These are phyloP conservation scores for Sambucus nigra DNA, from an alignment of 129 eudicot genomes.

Conservation along the genomic window DNA sequence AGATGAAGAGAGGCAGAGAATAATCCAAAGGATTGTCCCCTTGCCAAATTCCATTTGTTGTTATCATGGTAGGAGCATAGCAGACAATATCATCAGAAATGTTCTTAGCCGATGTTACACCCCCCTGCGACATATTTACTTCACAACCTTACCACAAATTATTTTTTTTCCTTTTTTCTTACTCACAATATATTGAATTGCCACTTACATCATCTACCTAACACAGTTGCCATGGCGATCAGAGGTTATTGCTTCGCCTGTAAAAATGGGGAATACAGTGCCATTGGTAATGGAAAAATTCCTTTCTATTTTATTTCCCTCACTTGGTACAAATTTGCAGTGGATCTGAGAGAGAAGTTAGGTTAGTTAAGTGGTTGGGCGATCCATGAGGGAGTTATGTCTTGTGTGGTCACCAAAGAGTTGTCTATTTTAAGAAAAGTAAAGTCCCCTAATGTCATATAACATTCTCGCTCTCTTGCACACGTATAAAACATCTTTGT, in stretches of 20 bases:
- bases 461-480: no score
- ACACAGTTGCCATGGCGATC: no score
- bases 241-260: no score
- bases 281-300: no score
- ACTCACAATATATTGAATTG: not conserved
- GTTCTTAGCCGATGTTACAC: not conserved
- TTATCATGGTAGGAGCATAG: slow-evolving; percentile 76
- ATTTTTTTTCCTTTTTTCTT: not conserved
- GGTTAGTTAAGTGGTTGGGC: slow-evolving; percentile 6
- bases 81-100: slow-evolving; percentile 41
- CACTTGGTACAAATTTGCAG: no score
- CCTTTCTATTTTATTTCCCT: no score
- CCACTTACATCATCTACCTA: not conserved
- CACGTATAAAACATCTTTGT: no score
- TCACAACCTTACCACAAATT: not conserved
- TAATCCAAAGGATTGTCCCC: slow-evolving; percentile 78
- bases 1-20: slow-evolving; percentile 65
- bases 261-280: no score
- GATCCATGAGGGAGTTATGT: slow-evolving; percentile 3
- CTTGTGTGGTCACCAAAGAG: slow-evolving; percentile 12
- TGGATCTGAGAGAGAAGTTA: not conserved
- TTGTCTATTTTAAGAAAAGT: no score
- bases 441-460: no score
- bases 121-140: not conserved
- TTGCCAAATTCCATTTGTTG: slow-evolving; percentile 79